phyloP scores from a whole-genome alignment of 805 yeast species.

The Grigorovia transvaalensis region DNA sequence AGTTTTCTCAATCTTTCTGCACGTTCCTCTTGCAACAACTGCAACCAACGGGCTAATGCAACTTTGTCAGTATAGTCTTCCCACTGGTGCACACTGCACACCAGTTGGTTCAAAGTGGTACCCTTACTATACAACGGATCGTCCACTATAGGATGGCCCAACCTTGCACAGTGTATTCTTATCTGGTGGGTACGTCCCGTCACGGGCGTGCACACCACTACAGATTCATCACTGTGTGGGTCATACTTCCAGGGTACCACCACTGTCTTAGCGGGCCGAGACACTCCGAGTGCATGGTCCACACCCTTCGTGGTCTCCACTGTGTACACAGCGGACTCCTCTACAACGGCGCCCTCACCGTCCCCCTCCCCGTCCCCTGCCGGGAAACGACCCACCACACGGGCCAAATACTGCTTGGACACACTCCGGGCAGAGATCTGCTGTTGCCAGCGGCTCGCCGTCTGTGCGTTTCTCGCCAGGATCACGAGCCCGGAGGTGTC shows the following conservation, averaged over 20 bases:
- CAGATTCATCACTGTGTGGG: constrained; percentile 33
- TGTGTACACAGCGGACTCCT: constrained; percentile 45
- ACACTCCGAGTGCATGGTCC: constrained; percentile 35
- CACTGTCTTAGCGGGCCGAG: constrained; percentile 58
- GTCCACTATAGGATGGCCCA: constrained; percentile 81
- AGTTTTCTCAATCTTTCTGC: constrained; percentile 29
- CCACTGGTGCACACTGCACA: constrained; percentile 13
- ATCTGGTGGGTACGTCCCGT: constrained; percentile 96
- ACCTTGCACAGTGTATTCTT: constrained; percentile 76
- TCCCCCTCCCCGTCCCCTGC: neutral
- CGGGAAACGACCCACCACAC: constrained; percentile 75
- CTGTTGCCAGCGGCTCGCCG: too few relatives aligned
- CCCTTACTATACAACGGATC: constrained; percentile 56
- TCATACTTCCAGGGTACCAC: constrained; percentile 58
- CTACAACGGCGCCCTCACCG: constrained; percentile 6
- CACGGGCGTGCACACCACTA: constrained; percentile 76
- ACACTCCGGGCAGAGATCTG: too few relatives aligned
- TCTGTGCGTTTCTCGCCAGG: constrained; percentile 19
- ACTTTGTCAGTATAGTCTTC: constrained; percentile 4
- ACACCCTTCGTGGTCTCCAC: constrained; percentile 58
- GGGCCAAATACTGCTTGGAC: constrained; percentile 68
- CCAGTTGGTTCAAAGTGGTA: constrained; percentile 16
- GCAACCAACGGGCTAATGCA: constrained; percentile 8
- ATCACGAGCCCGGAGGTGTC: constrained; percentile 88
- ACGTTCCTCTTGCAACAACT: constrained; percentile 17